phyloP scores from a whole-genome alignment of 202 grass and related monocot genomes.

The Zoysia matrella region DNA sequence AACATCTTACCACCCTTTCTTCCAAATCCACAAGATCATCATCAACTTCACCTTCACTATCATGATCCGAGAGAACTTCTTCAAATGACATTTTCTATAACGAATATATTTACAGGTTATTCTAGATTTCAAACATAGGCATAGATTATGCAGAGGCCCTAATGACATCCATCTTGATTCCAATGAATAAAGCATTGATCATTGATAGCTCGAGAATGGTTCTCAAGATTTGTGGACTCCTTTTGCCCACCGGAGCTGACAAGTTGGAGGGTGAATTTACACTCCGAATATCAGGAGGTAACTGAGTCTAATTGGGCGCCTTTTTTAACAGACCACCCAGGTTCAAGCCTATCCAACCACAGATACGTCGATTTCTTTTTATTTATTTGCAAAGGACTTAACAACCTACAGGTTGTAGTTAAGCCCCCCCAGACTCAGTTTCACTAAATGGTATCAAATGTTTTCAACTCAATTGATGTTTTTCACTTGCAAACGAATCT shows the following conservation, averaged over 20 bases:
- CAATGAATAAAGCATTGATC: background rate
- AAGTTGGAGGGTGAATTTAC: background rate
- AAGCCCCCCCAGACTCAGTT: background rate
- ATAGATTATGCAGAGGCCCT: background rate
- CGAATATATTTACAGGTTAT: constrained; percentile 15
- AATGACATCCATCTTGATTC: background rate
- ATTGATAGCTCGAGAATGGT: background rate
- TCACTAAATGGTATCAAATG: background rate
- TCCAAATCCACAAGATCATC: constrained; percentile 90
- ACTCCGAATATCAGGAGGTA: background rate
- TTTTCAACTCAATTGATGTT: background rate
- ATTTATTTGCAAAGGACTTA: background rate
- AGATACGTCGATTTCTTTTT: background rate
- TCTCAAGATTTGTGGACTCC: background rate
- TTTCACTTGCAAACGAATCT: background rate
- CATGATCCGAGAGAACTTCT: constrained; percentile 72
- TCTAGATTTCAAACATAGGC: constrained; percentile 36
- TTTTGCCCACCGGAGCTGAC: background rate
- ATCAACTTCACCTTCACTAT: constrained; percentile 96
- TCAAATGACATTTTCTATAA: constrained; percentile 80
- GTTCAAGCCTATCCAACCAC: background rate
- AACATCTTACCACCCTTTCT: constrained; percentile 75
- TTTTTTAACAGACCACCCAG: background rate
- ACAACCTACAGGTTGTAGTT: background rate
- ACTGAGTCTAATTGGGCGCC: background rate